phyloP scores from a whole-genome alignment of 805 yeast genomes.

The Wickerhamiella hasegawae region DNA sequence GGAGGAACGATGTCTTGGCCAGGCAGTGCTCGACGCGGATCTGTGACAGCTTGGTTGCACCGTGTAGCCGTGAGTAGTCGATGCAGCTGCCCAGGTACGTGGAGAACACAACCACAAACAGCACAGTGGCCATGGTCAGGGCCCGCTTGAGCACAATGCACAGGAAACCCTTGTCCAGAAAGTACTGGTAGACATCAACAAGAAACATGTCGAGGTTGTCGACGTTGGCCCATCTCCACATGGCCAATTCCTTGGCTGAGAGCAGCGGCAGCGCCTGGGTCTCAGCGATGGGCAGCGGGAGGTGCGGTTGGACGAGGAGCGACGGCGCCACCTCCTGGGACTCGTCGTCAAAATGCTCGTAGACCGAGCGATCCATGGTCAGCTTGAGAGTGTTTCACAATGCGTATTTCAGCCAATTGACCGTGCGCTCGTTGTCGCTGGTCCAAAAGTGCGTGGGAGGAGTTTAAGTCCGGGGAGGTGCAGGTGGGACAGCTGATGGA shows the following conservation, averaged over 20 bases:
- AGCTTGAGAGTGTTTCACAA: no score
- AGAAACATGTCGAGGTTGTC: slow-evolving; percentile 79
- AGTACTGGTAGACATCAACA: slow-evolving; percentile 67
- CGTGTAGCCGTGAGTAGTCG: slow-evolving; percentile 35
- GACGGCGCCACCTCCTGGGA: no score
- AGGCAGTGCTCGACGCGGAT: slow-evolving; percentile 35
- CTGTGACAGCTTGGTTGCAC: slow-evolving; percentile 21
- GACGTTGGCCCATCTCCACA: slow-evolving; percentile 95
- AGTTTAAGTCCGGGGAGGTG: no score
- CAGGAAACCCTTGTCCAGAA: slow-evolving; percentile 66
- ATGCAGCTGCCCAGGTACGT: slow-evolving; percentile 73
- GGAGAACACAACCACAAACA: slow-evolving; percentile 66
- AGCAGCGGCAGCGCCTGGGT: slow-evolving; percentile 13
- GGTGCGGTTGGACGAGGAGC: no score
- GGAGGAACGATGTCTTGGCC: slow-evolving; percentile 28
- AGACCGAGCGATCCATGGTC: no score
- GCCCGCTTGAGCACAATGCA: slow-evolving; percentile 56
- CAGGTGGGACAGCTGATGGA: no score
- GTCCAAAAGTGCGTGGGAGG: no score
- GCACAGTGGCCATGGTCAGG: slow-evolving; percentile 55
- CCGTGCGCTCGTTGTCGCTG: no score
- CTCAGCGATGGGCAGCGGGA: slow-evolving; percentile 1
- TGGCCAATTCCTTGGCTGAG: slow-evolving; percentile 58
- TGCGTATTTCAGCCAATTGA: no score
- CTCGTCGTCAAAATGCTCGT: no score